Evolutionary conservation across 2,329 filamentous ascomycete genomes (phyloP).

Genomic region (Teratosphaeria destructans): DNA sequence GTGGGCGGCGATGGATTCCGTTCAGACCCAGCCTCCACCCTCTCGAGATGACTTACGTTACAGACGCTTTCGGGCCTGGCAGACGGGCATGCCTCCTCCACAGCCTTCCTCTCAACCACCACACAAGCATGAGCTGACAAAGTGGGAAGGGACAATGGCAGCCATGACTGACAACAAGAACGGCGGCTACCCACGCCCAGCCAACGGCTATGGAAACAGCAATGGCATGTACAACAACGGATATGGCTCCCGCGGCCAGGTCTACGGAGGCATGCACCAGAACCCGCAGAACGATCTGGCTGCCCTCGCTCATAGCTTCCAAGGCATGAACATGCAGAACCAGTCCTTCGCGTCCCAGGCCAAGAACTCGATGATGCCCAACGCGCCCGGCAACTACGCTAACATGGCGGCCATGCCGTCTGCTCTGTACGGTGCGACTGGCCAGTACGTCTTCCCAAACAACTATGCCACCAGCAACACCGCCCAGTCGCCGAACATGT

Average conservation of each 20-base stretch:
- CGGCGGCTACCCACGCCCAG: slow-evolving; percentile 20
- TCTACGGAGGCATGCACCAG: slow-evolving; percentile 24
- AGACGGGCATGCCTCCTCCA: not conserved
- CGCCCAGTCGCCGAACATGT: slow-evolving; percentile 32
- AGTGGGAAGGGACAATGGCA: slow-evolving; percentile 15
- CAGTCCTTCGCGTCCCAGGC: slow-evolving; percentile 25
- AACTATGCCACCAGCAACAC: slow-evolving; percentile 14
- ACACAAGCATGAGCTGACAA: not conserved
- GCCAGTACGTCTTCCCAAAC: slow-evolving; percentile 25
- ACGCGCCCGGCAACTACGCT: slow-evolving; percentile 18
- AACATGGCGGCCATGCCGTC: slow-evolving; percentile 21
- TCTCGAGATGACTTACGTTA: not conserved
- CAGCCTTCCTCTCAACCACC: not conserved
- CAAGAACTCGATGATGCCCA: slow-evolving; percentile 24
- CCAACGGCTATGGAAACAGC: slow-evolving; percentile 20
- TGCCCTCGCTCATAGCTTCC: slow-evolving; percentile 29
- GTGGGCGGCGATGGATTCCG: not conserved
- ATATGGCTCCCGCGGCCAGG: slow-evolving; percentile 20
- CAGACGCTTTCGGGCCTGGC: not conserved
- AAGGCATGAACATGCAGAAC: slow-evolving; percentile 29
- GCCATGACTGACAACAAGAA: slow-evolving; percentile 25
- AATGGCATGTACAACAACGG: slow-evolving; percentile 20
- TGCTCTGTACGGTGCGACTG: slow-evolving; percentile 21
- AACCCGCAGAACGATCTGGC: slow-evolving; percentile 23
- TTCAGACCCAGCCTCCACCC: not conserved